These are phyloP conservation scores for Chaetomium tenue DNA, from an alignment of 495 filamentous ascomycete genomes.

Conservation along the genomic window DNA sequence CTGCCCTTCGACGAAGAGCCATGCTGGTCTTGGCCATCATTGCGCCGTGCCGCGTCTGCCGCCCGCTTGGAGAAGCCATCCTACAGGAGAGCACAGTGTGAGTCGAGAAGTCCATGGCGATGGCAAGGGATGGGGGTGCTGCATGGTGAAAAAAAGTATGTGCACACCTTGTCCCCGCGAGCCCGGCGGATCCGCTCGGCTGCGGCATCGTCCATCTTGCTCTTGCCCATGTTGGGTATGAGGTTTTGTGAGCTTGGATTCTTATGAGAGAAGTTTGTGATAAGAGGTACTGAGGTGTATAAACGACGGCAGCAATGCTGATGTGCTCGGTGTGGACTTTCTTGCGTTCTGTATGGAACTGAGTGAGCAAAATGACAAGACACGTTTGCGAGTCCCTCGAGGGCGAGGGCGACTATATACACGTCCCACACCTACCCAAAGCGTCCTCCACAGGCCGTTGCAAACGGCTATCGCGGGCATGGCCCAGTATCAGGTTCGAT, in stretches of 20 bases:
- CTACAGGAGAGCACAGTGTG: constrained; percentile 25
- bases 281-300: not conserved
- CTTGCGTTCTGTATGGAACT: not conserved
- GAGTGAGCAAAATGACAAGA: not conserved
- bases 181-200: constrained; percentile 46
- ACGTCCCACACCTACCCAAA: not conserved
- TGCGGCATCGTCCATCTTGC: constrained; percentile 47
- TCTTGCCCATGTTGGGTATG: constrained; percentile 36
- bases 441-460: not conserved
- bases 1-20: constrained; percentile 9
- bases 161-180: constrained; percentile 40
- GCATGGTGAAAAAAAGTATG: not conserved
- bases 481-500: not conserved
- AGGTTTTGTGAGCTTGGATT: not conserved
- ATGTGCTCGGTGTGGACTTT: not conserved
- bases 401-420: not conserved
- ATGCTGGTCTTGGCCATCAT: constrained; percentile 27
- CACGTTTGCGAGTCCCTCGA: not conserved
- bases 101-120: not conserved
- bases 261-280: not conserved
- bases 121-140: not conserved
- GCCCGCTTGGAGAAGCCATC: constrained; percentile 47
- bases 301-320: not conserved
- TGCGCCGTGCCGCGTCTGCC: constrained; percentile 42
- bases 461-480: not conserved